Conservation (phyloP, 306 rosid species). For the Lathyrus tuberosus region DNA sequence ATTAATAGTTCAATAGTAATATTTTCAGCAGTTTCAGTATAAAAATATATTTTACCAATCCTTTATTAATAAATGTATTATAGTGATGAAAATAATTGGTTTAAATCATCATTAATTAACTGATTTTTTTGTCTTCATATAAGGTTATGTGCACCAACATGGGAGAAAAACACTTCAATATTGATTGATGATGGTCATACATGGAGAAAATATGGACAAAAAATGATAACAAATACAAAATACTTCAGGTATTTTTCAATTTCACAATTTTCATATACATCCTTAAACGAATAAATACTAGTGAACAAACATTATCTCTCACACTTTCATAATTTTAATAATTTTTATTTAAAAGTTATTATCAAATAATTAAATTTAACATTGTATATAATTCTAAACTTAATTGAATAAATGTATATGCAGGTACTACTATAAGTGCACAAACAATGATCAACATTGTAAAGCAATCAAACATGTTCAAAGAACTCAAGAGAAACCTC, state of each 20-base stretch:
- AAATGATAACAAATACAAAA: constrained; percentile 40
- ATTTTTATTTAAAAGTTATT: neutral
- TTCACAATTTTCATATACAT: neutral
- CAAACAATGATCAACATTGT: constrained; percentile 59
- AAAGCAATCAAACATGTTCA: constrained; percentile 70
- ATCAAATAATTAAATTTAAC: too few relatives aligned
- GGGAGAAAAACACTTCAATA: constrained; percentile 39
- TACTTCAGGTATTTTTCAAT: constrained; percentile 39
- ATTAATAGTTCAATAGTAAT: too few relatives aligned
- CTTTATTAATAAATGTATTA: too few relatives aligned
- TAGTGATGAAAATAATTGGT: neutral
- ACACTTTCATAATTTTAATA: too few relatives aligned
- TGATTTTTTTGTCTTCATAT: constrained; percentile 16
- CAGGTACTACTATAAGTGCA: constrained; percentile 69
- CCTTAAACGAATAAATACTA: neutral
- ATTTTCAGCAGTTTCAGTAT: too few relatives aligned
- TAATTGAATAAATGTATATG: neutral
- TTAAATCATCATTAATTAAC: neutral
- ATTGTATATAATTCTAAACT: neutral
- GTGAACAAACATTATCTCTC: neutral
- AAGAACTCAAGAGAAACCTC: constrained; percentile 49
- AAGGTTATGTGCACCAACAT: constrained; percentile 37
- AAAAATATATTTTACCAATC: too few relatives aligned
- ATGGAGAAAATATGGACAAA: constrained; percentile 78
- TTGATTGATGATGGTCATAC: constrained; percentile 52